Percentiles rank a stretch among this genome's conserved stretches.
Conservation (phyloP, 805 yeast genomes). For the Wickerhamomyces kurtzmanii region DNA sequence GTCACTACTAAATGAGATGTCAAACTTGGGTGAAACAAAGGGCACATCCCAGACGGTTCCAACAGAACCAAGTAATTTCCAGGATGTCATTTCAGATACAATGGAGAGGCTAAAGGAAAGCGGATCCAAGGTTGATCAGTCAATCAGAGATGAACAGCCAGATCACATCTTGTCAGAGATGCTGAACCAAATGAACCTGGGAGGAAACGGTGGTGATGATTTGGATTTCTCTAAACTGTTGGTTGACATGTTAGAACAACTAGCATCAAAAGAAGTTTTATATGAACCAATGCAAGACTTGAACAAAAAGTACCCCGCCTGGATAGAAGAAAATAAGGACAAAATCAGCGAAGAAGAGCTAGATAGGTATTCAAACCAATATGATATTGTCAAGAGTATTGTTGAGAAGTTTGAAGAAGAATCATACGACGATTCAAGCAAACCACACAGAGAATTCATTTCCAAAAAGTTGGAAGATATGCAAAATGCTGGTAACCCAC, state of each 20-base stretch:
- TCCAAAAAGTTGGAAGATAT: conserved; percentile 52
- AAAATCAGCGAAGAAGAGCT: conserved; percentile 30
- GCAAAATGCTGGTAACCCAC: conserved; percentile 75
- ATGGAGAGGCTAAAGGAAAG: conserved; percentile 71
- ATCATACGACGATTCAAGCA: conserved; percentile 41
- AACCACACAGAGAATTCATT: conserved; percentile 36
- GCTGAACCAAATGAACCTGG: conserved; percentile 49
- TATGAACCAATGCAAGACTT: conserved; percentile 85
- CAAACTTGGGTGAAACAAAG: conserved; percentile 14
- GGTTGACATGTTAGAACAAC: conserved; percentile 67
- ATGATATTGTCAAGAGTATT: conserved; percentile 47
- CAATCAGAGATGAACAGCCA: conserved; percentile 37
- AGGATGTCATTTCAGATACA: conserved; percentile 71
- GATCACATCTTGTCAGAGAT: conserved; percentile 53
- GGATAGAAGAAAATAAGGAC: conserved; percentile 48
- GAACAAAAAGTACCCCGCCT: conserved; percentile 60
- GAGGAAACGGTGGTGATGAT: conserved; percentile 28
- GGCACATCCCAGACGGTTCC: conserved; percentile 4
- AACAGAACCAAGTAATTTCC: conserved; percentile 35
- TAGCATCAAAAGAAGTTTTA: conserved; percentile 76
- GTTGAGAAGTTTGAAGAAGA: conserved; percentile 58
- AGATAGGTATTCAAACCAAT: conserved; percentile 51
- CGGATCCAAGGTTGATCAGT: conserved; percentile 60
- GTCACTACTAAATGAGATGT: conserved; percentile 23
- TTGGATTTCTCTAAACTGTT: conserved; percentile 57